Percentiles rank a stretch among this genome's conserved stretches.
These are phyloP conservation scores for Tremella mesenterica DNA, from an alignment of 768 basidiomycete genomes.

Conservation along the genomic window DNA sequence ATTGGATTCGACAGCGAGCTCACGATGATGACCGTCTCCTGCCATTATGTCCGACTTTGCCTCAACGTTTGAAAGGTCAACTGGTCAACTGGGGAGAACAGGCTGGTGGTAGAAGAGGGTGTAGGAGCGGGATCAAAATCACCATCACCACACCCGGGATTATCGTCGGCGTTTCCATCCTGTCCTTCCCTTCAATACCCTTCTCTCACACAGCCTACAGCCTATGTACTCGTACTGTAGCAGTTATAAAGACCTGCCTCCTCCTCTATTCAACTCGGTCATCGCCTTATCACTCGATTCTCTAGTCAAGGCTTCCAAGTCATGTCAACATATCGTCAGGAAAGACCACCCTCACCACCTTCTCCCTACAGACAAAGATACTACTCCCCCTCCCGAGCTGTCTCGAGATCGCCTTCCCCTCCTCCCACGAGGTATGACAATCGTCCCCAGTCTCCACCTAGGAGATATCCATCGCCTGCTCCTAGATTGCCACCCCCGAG, in stretches of 20 bases:
- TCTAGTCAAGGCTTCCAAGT: background rate
- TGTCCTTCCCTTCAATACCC: background rate
- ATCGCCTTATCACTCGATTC: background rate
- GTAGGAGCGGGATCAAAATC: background rate
- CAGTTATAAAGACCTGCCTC: background rate
- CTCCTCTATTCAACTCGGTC: no score
- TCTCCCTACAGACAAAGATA: conserved; percentile 20
- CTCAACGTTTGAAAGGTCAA: background rate
- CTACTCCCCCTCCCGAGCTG: conserved; percentile 32
- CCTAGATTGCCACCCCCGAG: conserved; percentile 19
- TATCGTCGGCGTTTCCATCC: background rate
- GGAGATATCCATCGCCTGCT: no score
- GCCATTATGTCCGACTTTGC: conserved; percentile 49
- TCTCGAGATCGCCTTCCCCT: conserved; percentile 15
- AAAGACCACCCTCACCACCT: conserved; percentile 17
- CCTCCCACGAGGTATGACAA: conserved; percentile 11
- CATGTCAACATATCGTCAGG: conserved; percentile 16
- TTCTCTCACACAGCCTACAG: background rate
- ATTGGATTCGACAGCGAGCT: background rate
- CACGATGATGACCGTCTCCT: conserved; percentile 49
- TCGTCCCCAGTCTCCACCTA: background rate
- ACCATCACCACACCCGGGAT: no score
- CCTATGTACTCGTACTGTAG: background rate
- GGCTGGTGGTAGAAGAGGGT: no score
- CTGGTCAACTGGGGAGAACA: background rate